Conservation (phyloP, 2,329 filamentous ascomycete genomes). For the Epichloe amarillans region DNA sequence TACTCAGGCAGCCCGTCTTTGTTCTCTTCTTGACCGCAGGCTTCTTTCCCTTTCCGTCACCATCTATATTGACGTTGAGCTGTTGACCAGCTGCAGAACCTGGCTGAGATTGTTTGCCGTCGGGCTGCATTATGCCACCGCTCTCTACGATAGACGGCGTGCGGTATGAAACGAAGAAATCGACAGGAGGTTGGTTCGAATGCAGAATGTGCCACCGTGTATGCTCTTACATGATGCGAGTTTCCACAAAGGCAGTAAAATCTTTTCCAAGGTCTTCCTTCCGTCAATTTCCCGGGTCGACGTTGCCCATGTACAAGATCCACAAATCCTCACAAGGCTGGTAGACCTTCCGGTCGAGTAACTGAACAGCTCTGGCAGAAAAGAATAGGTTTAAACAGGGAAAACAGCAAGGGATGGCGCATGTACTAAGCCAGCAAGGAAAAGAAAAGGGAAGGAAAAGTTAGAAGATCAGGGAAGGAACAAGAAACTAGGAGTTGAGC, state of each 20-base stretch:
- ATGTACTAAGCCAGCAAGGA: neutral
- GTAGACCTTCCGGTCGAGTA: neutral
- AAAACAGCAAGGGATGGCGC: neutral
- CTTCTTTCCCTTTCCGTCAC: slow-evolving; percentile 33
- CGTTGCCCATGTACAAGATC: neutral
- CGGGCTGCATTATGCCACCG: slow-evolving; percentile 4
- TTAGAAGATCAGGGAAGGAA: neutral
- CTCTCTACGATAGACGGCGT: slow-evolving; percentile 1
- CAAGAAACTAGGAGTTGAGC: slow-evolving; percentile 3
- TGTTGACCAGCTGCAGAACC: slow-evolving; percentile 18
- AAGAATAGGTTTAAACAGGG: neutral
- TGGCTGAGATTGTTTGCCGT: slow-evolving; percentile 8
- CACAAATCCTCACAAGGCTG: neutral
- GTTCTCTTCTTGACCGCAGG: slow-evolving; percentile 53
- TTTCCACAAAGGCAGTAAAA: neutral
- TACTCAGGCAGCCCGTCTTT: slow-evolving; percentile 86
- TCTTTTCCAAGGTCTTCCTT: neutral
- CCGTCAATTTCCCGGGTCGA: neutral
- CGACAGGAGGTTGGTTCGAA: neutral
- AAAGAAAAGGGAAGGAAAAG: neutral
- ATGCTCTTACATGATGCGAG: slow-evolving; percentile 9
- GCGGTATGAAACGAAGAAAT: neutral
- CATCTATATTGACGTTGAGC: slow-evolving; percentile 23
- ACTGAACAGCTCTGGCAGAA: neutral
- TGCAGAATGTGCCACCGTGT: neutral